phyloP scores from a whole-genome alignment of 352 stramenopile genomes.

The Saprolegnia diclina region DNA sequence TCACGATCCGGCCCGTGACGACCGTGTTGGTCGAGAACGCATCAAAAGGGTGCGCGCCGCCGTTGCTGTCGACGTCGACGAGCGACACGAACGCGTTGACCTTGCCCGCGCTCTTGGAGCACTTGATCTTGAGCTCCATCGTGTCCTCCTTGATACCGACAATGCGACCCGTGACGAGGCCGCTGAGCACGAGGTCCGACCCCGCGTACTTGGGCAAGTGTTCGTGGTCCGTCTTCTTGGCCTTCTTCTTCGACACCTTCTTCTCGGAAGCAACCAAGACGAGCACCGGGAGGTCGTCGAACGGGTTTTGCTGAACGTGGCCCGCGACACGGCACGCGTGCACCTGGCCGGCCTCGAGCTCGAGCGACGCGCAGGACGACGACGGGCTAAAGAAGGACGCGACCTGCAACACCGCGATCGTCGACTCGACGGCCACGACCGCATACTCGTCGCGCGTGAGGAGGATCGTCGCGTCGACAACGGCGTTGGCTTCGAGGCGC shows the following conservation, averaged over 20 bases:
- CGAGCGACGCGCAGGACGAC: constrained; percentile 41
- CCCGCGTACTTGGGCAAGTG: constrained; percentile 66
- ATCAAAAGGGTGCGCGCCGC: constrained; percentile 68
- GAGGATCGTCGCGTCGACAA: constrained; percentile 47
- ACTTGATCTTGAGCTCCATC: constrained; percentile 81
- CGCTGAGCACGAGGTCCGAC: constrained; percentile 56
- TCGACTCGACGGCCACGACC: constrained; percentile 54
- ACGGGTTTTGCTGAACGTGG: constrained; percentile 43
- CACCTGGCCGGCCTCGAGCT: constrained; percentile 47
- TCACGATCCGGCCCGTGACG: constrained; percentile 60
- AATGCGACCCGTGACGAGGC: constrained; percentile 63
- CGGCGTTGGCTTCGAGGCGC: constrained; percentile 40
- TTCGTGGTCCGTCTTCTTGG: constrained; percentile 32
- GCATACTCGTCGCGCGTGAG: constrained; percentile 54
- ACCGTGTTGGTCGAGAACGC: constrained; percentile 67
- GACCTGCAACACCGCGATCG: constrained; percentile 63
- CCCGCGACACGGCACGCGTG: constrained; percentile 46
- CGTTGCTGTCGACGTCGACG: constrained; percentile 64
- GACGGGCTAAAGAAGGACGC: constrained; percentile 75
- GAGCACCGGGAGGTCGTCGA: constrained; percentile 65
- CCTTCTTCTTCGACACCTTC: constrained; percentile 33
- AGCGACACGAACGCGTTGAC: constrained; percentile 72
- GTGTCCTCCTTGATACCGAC: constrained; percentile 67
- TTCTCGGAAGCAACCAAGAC: constrained; percentile 36
- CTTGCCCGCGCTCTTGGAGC: constrained; percentile 66